These are phyloP conservation scores for Oidiodendron maius DNA, from an alignment of 495 filamentous ascomycete species.

Conservation along the genomic window DNA sequence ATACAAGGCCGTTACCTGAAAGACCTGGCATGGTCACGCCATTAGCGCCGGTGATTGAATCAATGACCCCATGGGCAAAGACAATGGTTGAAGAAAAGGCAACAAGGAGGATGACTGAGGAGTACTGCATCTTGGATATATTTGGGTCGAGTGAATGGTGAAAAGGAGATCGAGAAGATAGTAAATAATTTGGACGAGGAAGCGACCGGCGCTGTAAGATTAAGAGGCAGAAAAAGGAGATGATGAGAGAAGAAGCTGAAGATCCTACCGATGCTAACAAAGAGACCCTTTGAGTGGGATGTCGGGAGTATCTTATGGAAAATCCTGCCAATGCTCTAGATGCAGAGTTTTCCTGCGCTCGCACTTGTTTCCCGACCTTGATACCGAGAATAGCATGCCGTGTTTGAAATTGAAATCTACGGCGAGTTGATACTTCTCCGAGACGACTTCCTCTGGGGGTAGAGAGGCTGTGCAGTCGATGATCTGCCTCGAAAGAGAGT, in stretches of 20 bases:
- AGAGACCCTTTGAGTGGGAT: not conserved
- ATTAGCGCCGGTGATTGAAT: conserved; percentile 45
- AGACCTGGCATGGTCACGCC: conserved; percentile 49
- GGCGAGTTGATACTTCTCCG: not conserved
- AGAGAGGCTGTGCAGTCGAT: not conserved
- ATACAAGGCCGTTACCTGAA: conserved; percentile 27
- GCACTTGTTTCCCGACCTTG: too few species aligned
- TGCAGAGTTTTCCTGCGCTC: too few species aligned
- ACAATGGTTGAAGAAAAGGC: conserved; percentile 26
- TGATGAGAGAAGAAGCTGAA: conserved; percentile 7
- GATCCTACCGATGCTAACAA: conserved; percentile 2
- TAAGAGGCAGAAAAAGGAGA: not conserved
- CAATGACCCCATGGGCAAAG: conserved; percentile 43
- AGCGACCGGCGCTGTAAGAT: conserved; percentile 19
- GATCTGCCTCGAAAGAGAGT: too few species aligned
- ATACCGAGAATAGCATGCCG: not conserved
- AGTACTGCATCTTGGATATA: conserved; percentile 26
- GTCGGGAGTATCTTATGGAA: not conserved
- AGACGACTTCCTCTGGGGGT: not conserved
- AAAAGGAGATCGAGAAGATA: conserved; percentile 17
- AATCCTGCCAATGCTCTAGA: not conserved
- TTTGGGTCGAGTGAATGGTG: conserved; percentile 6
- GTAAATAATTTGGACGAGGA: conserved; percentile 2
- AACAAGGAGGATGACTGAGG: conserved; percentile 23
- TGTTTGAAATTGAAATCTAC: not conserved